Evolutionary conservation across 176 grass and related monocot genomes (phyloP).

Genomic region (Eragrostis curvula): DNA sequence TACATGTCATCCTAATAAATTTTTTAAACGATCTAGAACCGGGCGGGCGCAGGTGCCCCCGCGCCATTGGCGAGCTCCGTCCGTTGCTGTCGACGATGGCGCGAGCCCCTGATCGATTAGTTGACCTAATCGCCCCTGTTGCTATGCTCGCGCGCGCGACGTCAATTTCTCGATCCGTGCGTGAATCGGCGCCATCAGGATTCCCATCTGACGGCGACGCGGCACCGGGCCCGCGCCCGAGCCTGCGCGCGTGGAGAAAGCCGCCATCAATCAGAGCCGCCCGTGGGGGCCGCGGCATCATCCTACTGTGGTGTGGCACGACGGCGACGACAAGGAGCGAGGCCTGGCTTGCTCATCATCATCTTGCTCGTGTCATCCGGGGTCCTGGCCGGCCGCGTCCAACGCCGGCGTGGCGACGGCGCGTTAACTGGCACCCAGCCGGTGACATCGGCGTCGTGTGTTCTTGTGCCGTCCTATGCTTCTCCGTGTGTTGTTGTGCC

Average conservation of each 20-base stretch:
- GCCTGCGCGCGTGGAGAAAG: not conserved
- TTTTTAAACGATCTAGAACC: not conserved
- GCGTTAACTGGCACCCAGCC: constrained; percentile 22
- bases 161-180: constrained; percentile 2
- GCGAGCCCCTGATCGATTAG: constrained; percentile 33
- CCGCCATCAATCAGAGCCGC: constrained; percentile 17
- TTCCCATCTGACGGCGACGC: constrained; percentile 21
- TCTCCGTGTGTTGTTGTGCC: not conserved
- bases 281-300: not conserved
- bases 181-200: constrained; percentile 16
- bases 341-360: not conserved
- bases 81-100: not conserved
- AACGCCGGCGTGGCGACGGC: constrained; percentile 9
- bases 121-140: constrained; percentile 38
- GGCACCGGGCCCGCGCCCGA: too few species aligned
- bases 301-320: not conserved
- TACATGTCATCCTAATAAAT: not conserved
- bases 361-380: not conserved
- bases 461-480: constrained; percentile 26
- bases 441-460: not conserved
- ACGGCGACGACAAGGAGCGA: not conserved
- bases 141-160: not conserved
- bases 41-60: constrained; percentile 9
- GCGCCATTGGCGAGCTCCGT: constrained; percentile 36
- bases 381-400: not conserved